Evolutionary conservation across 1,284 basidiomycete genomes (phyloP), one percentile per base, ranked within the genome.

Genomic region (Ustilago bromivora): DNA sequence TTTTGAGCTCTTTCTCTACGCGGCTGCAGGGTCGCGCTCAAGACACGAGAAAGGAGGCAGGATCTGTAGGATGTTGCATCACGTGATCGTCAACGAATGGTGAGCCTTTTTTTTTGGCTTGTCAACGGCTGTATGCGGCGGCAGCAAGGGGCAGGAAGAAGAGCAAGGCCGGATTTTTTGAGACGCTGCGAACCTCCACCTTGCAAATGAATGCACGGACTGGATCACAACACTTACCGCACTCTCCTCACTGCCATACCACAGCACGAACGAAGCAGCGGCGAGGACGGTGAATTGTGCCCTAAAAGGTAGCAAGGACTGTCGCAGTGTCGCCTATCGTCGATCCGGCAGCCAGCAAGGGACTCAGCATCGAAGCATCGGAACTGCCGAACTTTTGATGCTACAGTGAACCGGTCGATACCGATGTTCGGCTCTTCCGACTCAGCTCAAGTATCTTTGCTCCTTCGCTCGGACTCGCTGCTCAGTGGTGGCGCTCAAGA

Each of bases 351-450:
- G 23, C 23, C 23, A 40, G 38, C 38, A 40, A 40, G 15, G 11
- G 38, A 2, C n/a, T 15, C 13, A 3, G 41, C n/a, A 46, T 28
- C 23, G 41, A 46, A 19, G 15, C 41, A 51, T 36, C 54, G 35
- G 54, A 19, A 56, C 17, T 34, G 35, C 54, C 54, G 54, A 43
- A 36, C 3, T 10, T 31, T 15, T 34, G 7, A 9, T 41, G 19
- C 2, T 6, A 15, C 10, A 15, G 4, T 31, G 40, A 3, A 40
- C 28, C n/a, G 17, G n/a, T n/a, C 53, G 36, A 12, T 9, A 13
- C 36, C 9, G 19, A 10, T 41, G 12, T 43, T 57, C 56, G 56
- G 56, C 13, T 28, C 28, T 9, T 46, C 56, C 56, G 56, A 55
- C 17, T 23, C 17, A 7, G 6, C 53, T n/a, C 53, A 55, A 10